These are phyloP conservation scores for Starmerella bombi DNA, from an alignment of 805 yeast genomes.

Conservation along the genomic window DNA sequence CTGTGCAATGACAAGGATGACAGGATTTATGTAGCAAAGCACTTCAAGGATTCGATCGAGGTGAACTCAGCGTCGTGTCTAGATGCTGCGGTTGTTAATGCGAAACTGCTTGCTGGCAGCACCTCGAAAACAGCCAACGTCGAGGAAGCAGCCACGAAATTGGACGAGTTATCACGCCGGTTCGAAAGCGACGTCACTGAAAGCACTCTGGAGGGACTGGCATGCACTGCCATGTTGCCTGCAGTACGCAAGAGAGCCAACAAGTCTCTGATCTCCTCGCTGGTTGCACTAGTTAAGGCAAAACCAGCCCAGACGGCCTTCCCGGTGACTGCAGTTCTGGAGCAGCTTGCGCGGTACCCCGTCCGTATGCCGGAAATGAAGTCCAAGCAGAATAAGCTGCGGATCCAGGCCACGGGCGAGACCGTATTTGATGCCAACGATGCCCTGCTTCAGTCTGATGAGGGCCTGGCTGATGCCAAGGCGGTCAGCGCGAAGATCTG, in stretches of 20 bases:
- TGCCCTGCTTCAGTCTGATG: conserved; percentile 1
- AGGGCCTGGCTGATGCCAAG: conserved; percentile 3
- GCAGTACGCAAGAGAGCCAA: conserved; percentile 23
- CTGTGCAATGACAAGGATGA: conserved; percentile 26
- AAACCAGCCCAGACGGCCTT: conserved; percentile 21
- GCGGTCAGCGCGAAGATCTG: conserved; percentile 7
- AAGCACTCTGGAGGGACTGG: conserved; percentile 29
- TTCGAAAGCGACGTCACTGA: conserved; percentile 9
- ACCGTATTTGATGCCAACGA: conserved; percentile 5
- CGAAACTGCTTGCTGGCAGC: conserved; percentile 25
- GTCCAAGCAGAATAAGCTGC: conserved; percentile 5
- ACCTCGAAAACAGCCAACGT: conserved; percentile 17
- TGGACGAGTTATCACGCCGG: conserved; percentile 25
- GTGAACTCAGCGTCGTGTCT: conserved; percentile 19
- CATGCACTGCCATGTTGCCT: conserved; percentile 26
- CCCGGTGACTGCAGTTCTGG: conserved; percentile 25
- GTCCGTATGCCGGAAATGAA: conserved; percentile 24
- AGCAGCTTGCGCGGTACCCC: conserved; percentile 27
- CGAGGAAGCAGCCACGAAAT: conserved; percentile 14
- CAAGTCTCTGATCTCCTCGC: not conserved
- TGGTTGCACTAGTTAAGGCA: conserved; percentile 16
- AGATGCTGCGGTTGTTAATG: conserved; percentile 27
- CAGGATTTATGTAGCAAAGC: conserved; percentile 22
- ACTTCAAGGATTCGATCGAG: conserved; percentile 19
- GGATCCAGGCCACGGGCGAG: conserved; percentile 11